Evolutionary conservation across 352 stramenopile genomes (phyloP), one percentile per base, ranked within the genome.

Genomic region (Phytophthora sp.): DNA sequence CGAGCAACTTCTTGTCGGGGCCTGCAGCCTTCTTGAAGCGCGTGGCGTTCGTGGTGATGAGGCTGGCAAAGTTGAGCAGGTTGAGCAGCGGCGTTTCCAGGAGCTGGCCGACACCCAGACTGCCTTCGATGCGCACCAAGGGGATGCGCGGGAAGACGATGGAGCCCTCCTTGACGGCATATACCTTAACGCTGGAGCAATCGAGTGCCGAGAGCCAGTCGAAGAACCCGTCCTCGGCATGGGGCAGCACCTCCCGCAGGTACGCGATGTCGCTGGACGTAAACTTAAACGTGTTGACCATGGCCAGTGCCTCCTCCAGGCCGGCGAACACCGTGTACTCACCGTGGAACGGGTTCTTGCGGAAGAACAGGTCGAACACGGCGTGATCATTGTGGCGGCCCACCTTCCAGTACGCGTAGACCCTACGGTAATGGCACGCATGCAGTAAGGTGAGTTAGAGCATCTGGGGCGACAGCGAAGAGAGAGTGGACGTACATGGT

Each of bases 81-180:
- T 99, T 99, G 1, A 99, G 82, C 38, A 99, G 69, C 18, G 97
- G 97, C 15, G 98, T 99, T 85, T 99, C 98, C 42, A 99, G 81
- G 41, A 99, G 68, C 77, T 99, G 98, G 15, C 87, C 88, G 33
- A 99, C 84, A 0, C 77, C 96, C 31, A 99, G 69, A 26, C 97
- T 98, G 21, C 92, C 96, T 50, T 97, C 86, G 21, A 99, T 85
- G 18, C 93, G 94, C 56, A 99, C 63, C 16, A 99, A 65, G 7
- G 98, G 98, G 47, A 98, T 89, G 27, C 94, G 84, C 16, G 97
- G 97, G 80, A 99, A 99, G 16, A 96, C 93, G 36, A 99, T 91
- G 6, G 92, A 98, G 31, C 97, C 98, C 77, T 99, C 97, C 62
- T 92, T 90, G 58, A 99, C 80, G n/a, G 96, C 82, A 74, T 98